These are phyloP conservation scores for Craterostigma plantagineum DNA, from an alignment of 257 asterid genomes.

Conservation along the genomic window DNA sequence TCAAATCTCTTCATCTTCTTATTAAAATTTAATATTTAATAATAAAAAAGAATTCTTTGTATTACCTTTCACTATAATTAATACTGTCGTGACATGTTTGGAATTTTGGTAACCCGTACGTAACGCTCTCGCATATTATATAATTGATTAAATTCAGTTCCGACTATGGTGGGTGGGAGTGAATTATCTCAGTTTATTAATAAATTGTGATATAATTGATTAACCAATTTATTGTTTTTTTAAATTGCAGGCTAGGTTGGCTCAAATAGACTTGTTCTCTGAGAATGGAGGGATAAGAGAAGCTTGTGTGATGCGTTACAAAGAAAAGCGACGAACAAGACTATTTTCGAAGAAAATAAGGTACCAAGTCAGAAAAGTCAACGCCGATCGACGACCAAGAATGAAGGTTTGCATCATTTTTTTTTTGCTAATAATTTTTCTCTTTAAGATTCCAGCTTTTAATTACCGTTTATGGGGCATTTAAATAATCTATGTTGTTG, in stretches of 20 bases:
- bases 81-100: background rate
- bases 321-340: slow-evolving; percentile 54
- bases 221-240: background rate
- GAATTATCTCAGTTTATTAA: no score
- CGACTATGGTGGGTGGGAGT: no score
- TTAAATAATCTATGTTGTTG: no score
- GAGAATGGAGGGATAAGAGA: slow-evolving; percentile 62
- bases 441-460: no score
- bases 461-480: no score
- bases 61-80: no score
- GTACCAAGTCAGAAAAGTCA: slow-evolving; percentile 72
- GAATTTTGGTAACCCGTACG: no score
- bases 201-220: background rate
- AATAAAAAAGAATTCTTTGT: no score
- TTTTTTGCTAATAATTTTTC: no score
- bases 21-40: background rate
- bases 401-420: slow-evolving; percentile 34
- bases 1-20: slow-evolving; percentile 1
- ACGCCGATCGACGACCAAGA: slow-evolving; percentile 74
- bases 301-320: slow-evolving; percentile 60
- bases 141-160: no score
- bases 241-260: slow-evolving; percentile 48
- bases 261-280: slow-evolving; percentile 57
- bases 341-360: slow-evolving; percentile 66
- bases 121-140: no score